Evolutionary conservation across 2,329 filamentous ascomycete genomes (phyloP).

Genomic region (Neospermospora avenae): DNA sequence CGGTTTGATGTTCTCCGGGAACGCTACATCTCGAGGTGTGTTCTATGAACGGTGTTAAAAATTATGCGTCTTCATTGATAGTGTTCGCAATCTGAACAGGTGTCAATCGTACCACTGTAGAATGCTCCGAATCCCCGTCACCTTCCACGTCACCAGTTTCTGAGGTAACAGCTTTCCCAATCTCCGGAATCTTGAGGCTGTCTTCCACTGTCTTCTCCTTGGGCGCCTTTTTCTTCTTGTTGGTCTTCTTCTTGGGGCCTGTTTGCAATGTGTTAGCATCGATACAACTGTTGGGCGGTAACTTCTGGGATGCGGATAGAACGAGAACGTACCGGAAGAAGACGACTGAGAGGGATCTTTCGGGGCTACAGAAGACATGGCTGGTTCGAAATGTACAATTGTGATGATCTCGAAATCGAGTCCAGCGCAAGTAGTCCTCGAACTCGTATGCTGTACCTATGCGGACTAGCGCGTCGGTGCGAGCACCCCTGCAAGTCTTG

Average conservation of each 20-base stretch:
- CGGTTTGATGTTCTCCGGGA: constrained; percentile 21
- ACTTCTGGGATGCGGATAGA: not conserved
- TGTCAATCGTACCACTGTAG: constrained; percentile 35
- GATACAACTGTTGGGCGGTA: not conserved
- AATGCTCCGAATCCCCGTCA: constrained; percentile 39
- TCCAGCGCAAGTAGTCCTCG: constrained; percentile 1
- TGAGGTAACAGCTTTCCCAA: constrained; percentile 38
- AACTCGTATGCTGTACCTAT: not conserved
- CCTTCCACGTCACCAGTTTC: constrained; percentile 41
- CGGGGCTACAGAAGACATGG: constrained; percentile 34
- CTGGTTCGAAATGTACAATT: not conserved
- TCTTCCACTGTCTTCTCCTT: constrained; percentile 42
- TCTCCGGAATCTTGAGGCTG: constrained; percentile 27
- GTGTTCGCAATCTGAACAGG: constrained; percentile 31
- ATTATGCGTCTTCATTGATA: constrained; percentile 15
- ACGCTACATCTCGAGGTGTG: constrained; percentile 29
- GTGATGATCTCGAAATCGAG: not conserved
- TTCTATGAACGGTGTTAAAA: constrained; percentile 30
- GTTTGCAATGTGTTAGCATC: constrained; percentile 29
- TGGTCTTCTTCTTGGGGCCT: constrained; percentile 53
- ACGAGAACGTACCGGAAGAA: constrained; percentile 31
- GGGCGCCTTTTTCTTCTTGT: constrained; percentile 50
- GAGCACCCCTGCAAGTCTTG: not conserved
- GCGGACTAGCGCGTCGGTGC: not conserved
- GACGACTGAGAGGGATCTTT: constrained; percentile 31